phyloP scores from a whole-genome alignment of 164 flowering plant genomes.

The Amborella trichopoda region DNA sequence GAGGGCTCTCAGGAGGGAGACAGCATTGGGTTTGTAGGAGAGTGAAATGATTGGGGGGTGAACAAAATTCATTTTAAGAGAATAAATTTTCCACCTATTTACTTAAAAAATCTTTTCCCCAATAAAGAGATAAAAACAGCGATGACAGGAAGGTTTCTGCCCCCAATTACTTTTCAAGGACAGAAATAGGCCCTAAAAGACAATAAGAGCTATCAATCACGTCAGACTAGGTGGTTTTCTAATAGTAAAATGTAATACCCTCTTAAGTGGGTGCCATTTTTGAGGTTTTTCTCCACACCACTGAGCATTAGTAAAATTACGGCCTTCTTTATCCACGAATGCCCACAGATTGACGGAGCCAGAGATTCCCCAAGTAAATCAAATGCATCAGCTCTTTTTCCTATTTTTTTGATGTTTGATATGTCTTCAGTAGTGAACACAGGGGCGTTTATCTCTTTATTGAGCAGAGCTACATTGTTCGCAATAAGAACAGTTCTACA shows the following conservation, averaged over 20 bases:
- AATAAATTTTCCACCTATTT: too few species aligned
- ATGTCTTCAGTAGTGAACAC: conserved; percentile 58
- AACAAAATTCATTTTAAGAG: too few species aligned
- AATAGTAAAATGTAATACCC: conserved; percentile 35
- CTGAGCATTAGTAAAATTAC: conserved; percentile 90
- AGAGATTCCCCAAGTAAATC: conserved; percentile 90
- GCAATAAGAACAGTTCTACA: conserved; percentile 89
- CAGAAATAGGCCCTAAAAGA: too few species aligned
- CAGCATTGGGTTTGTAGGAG: too few species aligned
- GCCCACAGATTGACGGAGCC: conserved; percentile 98
- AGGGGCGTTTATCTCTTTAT: conserved; percentile 92
- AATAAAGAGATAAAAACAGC: too few species aligned
- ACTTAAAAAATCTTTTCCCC: too few species aligned
- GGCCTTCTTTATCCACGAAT: conserved; percentile 96
- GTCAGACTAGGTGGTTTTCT: too few species aligned
- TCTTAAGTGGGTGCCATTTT: conserved; percentile 93
- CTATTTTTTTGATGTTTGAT: conserved; percentile 62
- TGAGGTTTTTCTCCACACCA: conserved; percentile 89
- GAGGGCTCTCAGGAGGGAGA: too few species aligned
- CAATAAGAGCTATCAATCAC: too few species aligned
- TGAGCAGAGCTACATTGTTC: conserved; percentile 82
- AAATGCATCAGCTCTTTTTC: conserved; percentile 66
- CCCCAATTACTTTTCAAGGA: too few species aligned
- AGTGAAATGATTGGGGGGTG: too few species aligned
- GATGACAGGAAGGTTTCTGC: too few species aligned